Base-by-base conservation (phyloP, 2,329 filamentous ascomycete species). In the Bisporella sp. region DNA sequence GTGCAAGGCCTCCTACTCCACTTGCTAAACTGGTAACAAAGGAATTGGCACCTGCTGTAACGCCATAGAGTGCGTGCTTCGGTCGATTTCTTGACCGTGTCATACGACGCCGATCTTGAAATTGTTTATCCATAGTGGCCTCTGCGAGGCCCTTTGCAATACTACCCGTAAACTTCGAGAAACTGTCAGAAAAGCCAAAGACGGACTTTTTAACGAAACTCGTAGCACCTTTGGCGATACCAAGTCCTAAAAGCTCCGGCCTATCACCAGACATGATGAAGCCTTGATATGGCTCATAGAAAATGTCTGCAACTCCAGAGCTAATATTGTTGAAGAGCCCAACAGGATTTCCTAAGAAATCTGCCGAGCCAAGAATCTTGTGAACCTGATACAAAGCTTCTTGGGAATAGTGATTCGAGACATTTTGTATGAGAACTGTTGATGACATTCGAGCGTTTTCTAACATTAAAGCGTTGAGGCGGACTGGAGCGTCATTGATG, bases 131-230 rank as follows among this genome's bases (percentile, higher is more conserved):
- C 57, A 99, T 79, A 5, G 92, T 96, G 13, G 93, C 93, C 33
- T 91, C 93, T 2, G 93, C 90, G 45, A 99, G 81, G 53, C 93
- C 93, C 71, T 99, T 99, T 59, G 91, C 95, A 69, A 99, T 87
- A 68, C 89, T 95, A 48, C 95, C 95, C 1, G 95, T 99, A 66
- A 97, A 88, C 66, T 99, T 99, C 60, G 91, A 93, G 72, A 99
- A 91, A 63, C 89, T 96, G 73, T 99, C 95, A 1, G 87, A 95
- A 66, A 99, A 88, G 43, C 93, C 95, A 68, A 96, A 99, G 8
- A 99, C 92, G 0, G 90, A 95, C 71, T 99, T 99, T 77, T 99
- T 99, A 59, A 96, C 87, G 64, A 99, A 97, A 57, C 89, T 96
- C 0, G 90, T 92, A 8, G 95, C 93, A 39, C 93, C 93, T 69